Conservation (phyloP, 2,329 filamentous ascomycete species). For the Ascosphaera acerosa region DNA sequence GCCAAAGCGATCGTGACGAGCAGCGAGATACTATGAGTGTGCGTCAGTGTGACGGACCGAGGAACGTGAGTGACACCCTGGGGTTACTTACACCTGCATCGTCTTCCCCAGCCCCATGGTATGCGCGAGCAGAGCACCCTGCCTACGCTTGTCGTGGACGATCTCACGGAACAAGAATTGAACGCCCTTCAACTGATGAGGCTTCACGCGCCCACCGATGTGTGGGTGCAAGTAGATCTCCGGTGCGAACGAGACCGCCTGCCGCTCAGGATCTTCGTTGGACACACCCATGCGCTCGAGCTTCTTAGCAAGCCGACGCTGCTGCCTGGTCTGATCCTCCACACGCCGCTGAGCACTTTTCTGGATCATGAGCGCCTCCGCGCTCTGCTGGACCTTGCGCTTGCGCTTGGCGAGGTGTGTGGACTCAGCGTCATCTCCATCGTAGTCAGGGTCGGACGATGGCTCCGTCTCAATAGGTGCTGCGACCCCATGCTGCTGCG, state of each 20-base stretch:
- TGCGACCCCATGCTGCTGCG: neutral
- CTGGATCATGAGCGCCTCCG: slow-evolving; percentile 28
- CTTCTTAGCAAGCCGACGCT: slow-evolving; percentile 11
- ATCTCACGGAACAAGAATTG: slow-evolving; percentile 78
- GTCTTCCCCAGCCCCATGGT: slow-evolving; percentile 87
- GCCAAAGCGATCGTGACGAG: slow-evolving; percentile 48
- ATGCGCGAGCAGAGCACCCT: slow-evolving; percentile 65
- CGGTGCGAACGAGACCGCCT: slow-evolving; percentile 21
- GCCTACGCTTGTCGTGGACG: slow-evolving; percentile 32
- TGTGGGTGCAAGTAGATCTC: slow-evolving; percentile 30
- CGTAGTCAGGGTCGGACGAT: neutral
- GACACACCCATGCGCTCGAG: slow-evolving; percentile 12
- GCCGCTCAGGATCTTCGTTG: slow-evolving; percentile 19
- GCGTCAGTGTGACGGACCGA: slow-evolving; percentile 2
- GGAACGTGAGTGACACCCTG: neutral
- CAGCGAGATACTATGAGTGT: slow-evolving; percentile 36
- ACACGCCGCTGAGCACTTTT: slow-evolving; percentile 29
- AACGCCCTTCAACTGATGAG: slow-evolving; percentile 58
- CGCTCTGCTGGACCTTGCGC: slow-evolving; percentile 22
- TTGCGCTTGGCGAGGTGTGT: slow-evolving; percentile 24
- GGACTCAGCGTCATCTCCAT: slow-evolving; percentile 3
- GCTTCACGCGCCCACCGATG: slow-evolving; percentile 42
- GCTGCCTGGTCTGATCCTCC: slow-evolving; percentile 28
- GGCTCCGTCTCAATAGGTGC: neutral
- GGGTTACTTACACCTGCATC: slow-evolving; percentile 42